Conservation (phyloP, 805 yeast species). For the Zygosaccharomyces pseudorouxii region DNA sequence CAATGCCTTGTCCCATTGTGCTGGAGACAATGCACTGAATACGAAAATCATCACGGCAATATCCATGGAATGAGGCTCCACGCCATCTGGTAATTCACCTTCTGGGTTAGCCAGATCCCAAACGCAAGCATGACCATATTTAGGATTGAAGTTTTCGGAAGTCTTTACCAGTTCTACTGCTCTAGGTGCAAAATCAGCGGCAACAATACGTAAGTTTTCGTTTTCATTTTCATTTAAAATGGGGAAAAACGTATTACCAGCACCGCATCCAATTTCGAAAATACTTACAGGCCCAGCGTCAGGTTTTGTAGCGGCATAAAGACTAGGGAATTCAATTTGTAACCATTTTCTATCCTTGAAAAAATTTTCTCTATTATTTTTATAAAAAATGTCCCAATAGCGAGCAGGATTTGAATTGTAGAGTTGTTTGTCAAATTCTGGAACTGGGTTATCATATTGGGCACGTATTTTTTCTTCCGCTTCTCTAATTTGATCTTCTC, state of each 20-base stretch:
- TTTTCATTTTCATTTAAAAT: conserved; percentile 78
- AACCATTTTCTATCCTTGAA: conserved; percentile 97
- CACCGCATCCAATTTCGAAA: conserved; percentile 96
- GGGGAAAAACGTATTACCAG: conserved; percentile 95
- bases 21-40: conserved; percentile 85
- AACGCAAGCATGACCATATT: conserved; percentile 74
- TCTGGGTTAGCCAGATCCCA: conserved; percentile 90
- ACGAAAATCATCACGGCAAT: conserved; percentile 94
- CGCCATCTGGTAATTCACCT: conserved; percentile 73
- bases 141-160: conserved; percentile 54
- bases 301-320: conserved; percentile 71
- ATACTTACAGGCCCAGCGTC: conserved; percentile 69
- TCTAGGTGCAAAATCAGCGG: conserved; percentile 83
- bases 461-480: conserved; percentile 70
- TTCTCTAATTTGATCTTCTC: conserved; percentile 73
- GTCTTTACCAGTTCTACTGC: conserved; percentile 82
- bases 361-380: conserved; percentile 85
- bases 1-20: conserved; percentile 84
- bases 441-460: conserved; percentile 81
- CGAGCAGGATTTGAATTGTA: conserved; percentile 85
- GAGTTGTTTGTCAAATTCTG: conserved; percentile 72
- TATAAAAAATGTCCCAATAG: conserved; percentile 93
- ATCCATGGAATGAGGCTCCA: conserved; percentile 78
- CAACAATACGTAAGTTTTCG: conserved; percentile 65
- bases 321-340: conserved; percentile 84